Evolutionary conservation across 495 filamentous ascomycete species (phyloP), one percentile per base, ranked within the genome.

Genomic region (Lepraria neglecta): DNA sequence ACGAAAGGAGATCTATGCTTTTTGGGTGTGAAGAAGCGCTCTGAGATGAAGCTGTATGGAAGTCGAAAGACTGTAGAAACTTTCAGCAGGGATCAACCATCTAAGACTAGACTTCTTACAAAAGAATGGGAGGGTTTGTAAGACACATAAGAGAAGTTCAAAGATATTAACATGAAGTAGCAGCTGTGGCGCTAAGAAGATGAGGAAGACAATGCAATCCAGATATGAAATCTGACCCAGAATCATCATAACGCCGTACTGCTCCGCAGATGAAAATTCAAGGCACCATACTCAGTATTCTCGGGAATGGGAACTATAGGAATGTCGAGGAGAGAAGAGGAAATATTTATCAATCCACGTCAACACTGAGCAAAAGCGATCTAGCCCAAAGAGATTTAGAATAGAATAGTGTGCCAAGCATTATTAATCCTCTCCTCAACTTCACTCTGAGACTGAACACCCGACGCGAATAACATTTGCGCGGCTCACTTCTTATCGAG

Each of bases 51-150:
- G 33, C 75, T 63, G 40, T 75, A 71, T 14, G 87, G 87, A 12
- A 89, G 64, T 64, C 74, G 64, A 44, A 83, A 64, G 52, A 83
- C 85, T 87, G 65, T 46, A 5, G 56, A 40, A 11, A 30, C 64
- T 0, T 19, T 65, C n/a, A 33, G 14, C 4, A 17, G 27, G 2
- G 42, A 1, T 12, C 3, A 3, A 60, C 11, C 0, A 12, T 17
- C 27, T 35, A 1, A 40, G 7, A 35, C 17, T 12, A 50, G 57
- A 17, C 33, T 7, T 67, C 80, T 71, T 73, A 91, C 88, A 63
- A 33, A 91, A 73, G 67, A 89, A 89, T 27, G 88, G 88, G 31
- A 90, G 72, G n/a, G 83, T 83, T 64, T 73, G 71, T 21, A 87
- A 19, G 27, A 78, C 78, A 64, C 82, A 87, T 57, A 68, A 61